Base-by-base conservation (phyloP, 2,329 filamentous ascomycete species). In the Microdochium nivale region DNA sequence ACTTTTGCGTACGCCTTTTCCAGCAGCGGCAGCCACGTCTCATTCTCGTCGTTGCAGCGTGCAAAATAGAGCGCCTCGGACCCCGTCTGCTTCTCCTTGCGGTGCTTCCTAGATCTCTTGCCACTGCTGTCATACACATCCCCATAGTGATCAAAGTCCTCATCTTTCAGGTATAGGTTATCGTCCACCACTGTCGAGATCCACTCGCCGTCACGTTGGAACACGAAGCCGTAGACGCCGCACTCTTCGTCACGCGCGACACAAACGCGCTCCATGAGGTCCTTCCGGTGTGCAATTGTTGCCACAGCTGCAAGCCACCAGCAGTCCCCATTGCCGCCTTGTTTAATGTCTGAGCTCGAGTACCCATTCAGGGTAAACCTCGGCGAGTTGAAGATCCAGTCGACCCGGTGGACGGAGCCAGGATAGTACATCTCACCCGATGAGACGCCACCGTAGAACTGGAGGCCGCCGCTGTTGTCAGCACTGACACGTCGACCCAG, bases 1-100 rank as follows among this genome's bases (percentile, higher is more conserved):
- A 82, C 80, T 62, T 90, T 90, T n/a, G 86, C 86, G 60, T 85
- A 88, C 5, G 86, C 86, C 62, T 89, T 89, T 59, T 88, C 86
- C 1, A 89, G 74, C 47, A 89, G 67, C 0, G 86, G 86, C 23
- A 89, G 71, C 86, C 86, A 89, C 0, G 84, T 89, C 65, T 88
- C 86, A 59, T 88, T 87, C 1, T 77, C 72, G 53, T 86, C 80
- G 23, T 76, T 76, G 65, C 86, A 88, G 57, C 82, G 80, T 3
- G 84, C 81, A 66, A 88, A 89, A 62, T 84, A 86, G 2, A 89
- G 68, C 1, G 86, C 82, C 51, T 83, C 75, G 0, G 83, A 87
- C 3, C 86, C 86, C 0, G 78, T 86, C 64, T 88, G 85, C 63
- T 83, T 78, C 9, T 75, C 73, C 54, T 77, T 78, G 40, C 77